phyloP scores from a whole-genome alignment of 331 rosid genomes.

The Telfairia occidentalis region DNA sequence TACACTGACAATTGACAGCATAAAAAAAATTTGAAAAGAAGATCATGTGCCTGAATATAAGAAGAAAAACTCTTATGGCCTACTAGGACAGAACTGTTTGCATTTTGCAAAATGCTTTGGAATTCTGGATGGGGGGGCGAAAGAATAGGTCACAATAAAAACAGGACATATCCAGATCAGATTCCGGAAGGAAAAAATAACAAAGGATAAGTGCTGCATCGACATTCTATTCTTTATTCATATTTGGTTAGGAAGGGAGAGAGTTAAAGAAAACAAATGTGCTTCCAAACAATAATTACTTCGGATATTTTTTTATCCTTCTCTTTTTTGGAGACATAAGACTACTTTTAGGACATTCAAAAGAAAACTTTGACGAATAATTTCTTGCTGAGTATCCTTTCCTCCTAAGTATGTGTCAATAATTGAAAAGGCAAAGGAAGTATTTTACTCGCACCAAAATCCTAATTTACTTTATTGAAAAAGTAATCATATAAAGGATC shows the following conservation, averaged over 20 bases:
- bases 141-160: constrained; percentile 2
- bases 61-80: background rate
- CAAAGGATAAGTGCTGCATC: background rate
- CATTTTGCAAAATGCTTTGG: background rate
- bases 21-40: background rate
- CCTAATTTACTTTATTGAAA: background rate
- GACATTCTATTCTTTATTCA: constrained; percentile 2
- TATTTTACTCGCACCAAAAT: background rate
- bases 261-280: background rate
- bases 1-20: background rate
- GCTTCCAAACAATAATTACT: background rate
- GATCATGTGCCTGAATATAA: background rate
- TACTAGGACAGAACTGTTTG: background rate
- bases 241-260: background rate
- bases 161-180: constrained; percentile 8
- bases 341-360: constrained; percentile 7
- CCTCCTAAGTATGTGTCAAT: background rate
- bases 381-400: background rate
- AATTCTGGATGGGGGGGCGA: background rate
- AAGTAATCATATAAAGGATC: constrained; percentile 1
- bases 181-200: constrained; percentile 8
- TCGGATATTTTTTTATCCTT: background rate
- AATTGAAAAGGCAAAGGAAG: background rate
- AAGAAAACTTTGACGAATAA: constrained; percentile 7
- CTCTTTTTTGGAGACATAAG: background rate